Evolutionary conservation across 345 rosid species (phyloP).

Genomic region (Citrus mangshanensis): DNA sequence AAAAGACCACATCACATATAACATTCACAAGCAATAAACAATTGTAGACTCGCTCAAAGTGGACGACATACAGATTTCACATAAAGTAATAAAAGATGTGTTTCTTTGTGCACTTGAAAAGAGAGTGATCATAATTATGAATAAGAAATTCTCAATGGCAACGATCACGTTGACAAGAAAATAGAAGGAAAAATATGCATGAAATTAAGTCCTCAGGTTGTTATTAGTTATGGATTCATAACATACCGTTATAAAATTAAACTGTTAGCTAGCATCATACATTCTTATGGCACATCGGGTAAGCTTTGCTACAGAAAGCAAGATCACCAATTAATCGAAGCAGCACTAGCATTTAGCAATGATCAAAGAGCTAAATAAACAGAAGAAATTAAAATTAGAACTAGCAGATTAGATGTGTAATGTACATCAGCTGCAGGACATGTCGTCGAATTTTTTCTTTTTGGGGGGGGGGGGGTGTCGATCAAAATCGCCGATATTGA

Average conservation of each 20-base stretch:
- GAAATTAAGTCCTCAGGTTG: neutral
- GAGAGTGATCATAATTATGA: no score
- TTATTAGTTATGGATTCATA: constrained; percentile 1
- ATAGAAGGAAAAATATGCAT: no score
- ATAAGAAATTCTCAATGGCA: no score
- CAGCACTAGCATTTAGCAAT: neutral
- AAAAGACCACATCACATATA: no score
- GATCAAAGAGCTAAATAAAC: neutral
- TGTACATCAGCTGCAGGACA: constrained; percentile 22
- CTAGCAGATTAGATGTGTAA: constrained; percentile 17
- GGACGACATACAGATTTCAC: no score
- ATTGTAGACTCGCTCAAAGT: no score
- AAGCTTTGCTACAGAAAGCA: constrained; percentile 8
- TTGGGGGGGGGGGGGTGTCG: neutral
- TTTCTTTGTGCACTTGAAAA: no score
- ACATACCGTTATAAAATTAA: neutral
- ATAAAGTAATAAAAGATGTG: no score
- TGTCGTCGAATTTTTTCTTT: constrained; percentile 41
- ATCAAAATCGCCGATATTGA: neutral
- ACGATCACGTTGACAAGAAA: no score
- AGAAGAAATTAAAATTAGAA: neutral
- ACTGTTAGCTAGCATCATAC: neutral
- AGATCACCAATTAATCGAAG: constrained; percentile 4
- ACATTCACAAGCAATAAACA: no score
- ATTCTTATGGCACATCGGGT: constrained; percentile 1